These are phyloP conservation scores for Umbelopsis ramanniana DNA, from an alignment of 192 early-diverging fungal species.

Conservation along the genomic window DNA sequence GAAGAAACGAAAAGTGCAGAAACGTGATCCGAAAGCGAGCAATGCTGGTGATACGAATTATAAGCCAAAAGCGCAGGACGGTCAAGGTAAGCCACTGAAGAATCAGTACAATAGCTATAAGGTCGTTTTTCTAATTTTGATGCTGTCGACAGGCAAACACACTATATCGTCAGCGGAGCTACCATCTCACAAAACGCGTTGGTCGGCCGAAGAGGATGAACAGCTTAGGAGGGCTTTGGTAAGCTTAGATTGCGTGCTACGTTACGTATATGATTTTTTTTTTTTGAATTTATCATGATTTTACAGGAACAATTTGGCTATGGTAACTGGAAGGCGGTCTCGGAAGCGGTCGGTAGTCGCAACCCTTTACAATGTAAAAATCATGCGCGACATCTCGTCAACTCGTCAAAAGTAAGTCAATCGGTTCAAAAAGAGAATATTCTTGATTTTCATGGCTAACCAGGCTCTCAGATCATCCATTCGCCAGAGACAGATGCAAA, in stretches of 20 bases:
- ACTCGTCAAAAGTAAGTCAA: constrained; percentile 43
- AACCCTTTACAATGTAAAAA: constrained; percentile 68
- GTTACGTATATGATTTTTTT: background rate
- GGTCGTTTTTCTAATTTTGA: background rate
- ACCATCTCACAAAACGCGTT: constrained; percentile 59
- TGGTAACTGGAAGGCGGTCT: constrained; percentile 62
- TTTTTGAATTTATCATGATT: constrained; percentile 1
- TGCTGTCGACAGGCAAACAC: constrained; percentile 25
- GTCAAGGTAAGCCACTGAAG: background rate
- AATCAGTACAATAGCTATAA: background rate
- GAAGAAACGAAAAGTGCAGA: constrained; percentile 14
- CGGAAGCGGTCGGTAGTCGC: constrained; percentile 52
- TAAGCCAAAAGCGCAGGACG: background rate
- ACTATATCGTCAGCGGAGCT: constrained; percentile 48
- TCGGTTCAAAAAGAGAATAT: background rate
- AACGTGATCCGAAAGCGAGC: constrained; percentile 21
- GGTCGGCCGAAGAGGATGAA: constrained; percentile 63
- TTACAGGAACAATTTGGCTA: constrained; percentile 50
- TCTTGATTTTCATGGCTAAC: background rate
- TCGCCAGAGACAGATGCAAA: background rate
- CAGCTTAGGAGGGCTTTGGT: constrained; percentile 56
- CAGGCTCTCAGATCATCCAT: background rate
- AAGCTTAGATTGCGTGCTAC: constrained; percentile 30
- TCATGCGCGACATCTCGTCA: constrained; percentile 58
- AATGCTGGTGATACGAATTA: background rate